Evolutionary conservation across 345 rosid species (phyloP), one percentile per base, ranked within the genome.

Genomic region (Pistacia integerrima): DNA sequence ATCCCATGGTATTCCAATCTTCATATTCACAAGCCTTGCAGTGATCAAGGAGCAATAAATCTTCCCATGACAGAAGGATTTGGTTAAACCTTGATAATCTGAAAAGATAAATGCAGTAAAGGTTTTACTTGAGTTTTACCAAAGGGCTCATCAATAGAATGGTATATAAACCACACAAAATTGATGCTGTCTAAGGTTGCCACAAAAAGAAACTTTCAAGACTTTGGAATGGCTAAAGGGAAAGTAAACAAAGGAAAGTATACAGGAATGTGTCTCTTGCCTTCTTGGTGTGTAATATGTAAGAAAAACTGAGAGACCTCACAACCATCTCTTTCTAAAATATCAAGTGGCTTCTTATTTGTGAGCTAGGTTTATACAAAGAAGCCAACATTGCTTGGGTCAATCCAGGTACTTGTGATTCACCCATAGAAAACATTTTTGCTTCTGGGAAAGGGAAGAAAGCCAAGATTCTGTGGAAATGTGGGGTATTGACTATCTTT

Each of bases 11-110:
- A 95, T 90, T 65, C 98, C 98, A 75, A 95, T 84, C 82, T 92
- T 95, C 87, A 90, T 81, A 76, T 92, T 92, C 64, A 95, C 93
- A 77, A 95, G 91, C 83, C 77, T 92, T 36, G 98, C 97, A 0
- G 99, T 95, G 79, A 95, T 81, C 74, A 82, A 84, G 76, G 99
- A 93, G 71, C 99, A 93, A 82, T 95, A 95, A 59, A 95, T 90
- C 81, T 87, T 95, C 79, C 99, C 99, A 77, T 92, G 94, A 77
- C 84, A 75, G 85, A 95, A 95, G 66, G 97, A 92, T 78, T 83
- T 92, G 5, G 98, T 91, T 77, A 95, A 76, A 54, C 99, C 99
- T 87, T 95, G 99, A 88, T 95, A 95, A 91, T 93, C 99, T 94
- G 92, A 81, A 74, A 68, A 74, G 33, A 69, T 20, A 38, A 49